Evolutionary conservation across 495 filamentous ascomycete genomes (phyloP).

Genomic region (Tuber microsphaerosporum): DNA sequence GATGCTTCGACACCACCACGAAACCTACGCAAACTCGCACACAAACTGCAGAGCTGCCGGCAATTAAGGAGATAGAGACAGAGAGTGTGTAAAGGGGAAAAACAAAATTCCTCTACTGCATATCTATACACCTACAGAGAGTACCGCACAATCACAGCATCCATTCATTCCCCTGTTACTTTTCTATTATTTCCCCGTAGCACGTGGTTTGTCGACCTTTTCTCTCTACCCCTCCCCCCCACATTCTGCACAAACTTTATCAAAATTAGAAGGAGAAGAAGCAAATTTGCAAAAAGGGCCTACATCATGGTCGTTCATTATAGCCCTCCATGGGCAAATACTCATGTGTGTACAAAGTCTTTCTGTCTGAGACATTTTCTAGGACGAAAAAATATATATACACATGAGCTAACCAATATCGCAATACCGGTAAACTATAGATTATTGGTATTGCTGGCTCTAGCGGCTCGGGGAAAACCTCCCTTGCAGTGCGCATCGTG

Average conservation of each 20-base stretch:
- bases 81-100: not conserved
- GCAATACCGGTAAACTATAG: slow-evolving; percentile 23
- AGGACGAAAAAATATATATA: not conserved
- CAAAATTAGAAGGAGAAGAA: not conserved
- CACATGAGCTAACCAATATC: slow-evolving; percentile 11
- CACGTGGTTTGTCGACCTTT: not conserved
- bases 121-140: not conserved
- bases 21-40: not conserved
- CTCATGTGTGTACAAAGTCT: slow-evolving; percentile 33
- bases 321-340: slow-evolving; percentile 79
- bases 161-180: not conserved
- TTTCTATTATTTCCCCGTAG: not conserved
- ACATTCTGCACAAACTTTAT: slow-evolving; percentile 4
- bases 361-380: not conserved
- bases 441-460: slow-evolving; percentile 95
- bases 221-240: slow-evolving; percentile 1
- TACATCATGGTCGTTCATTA: slow-evolving; percentile 56
- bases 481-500: slow-evolving; percentile 84
- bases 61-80: not conserved
- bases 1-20: not conserved
- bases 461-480: slow-evolving; percentile 97
- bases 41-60: not conserved
- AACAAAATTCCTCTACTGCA: not conserved
- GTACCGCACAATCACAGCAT: not conserved
- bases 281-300: slow-evolving; percentile 9